Evolutionary conservation across 345 rosid genomes (phyloP).

Genomic region (Chamaenerion angustifolium): DNA sequence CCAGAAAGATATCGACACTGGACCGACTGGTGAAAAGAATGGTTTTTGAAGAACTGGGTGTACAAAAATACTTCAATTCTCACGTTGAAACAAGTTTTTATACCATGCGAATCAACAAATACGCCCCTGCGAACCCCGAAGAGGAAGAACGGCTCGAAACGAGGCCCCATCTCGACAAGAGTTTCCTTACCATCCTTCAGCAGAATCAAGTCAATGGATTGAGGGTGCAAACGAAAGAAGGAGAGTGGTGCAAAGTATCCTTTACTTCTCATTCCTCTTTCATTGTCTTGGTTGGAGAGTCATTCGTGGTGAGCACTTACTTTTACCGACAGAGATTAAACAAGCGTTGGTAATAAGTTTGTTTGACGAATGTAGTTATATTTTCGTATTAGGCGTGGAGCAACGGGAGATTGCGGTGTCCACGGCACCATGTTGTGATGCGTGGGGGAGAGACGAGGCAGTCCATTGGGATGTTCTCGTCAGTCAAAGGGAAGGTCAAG

Average conservation of each 20-base stretch:
- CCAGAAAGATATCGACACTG: conserved; percentile 1
- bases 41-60: conserved; percentile 3
- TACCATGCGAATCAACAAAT: conserved; percentile 1
- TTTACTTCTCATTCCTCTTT: conserved; percentile 3
- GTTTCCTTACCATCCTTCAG: conserved; percentile 10
- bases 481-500: conserved; percentile 8
- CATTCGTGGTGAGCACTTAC: conserved; percentile 3
- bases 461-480: conserved; percentile 16
- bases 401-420: conserved; percentile 9
- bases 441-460: conserved; percentile 8
- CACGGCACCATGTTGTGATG: conserved; percentile 6
- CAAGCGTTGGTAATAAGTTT: no score
- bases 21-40: conserved; percentile 1
- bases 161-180: not conserved
- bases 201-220: conserved; percentile 10
- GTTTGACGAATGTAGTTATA: no score
- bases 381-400: conserved; percentile 7
- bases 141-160: not conserved
- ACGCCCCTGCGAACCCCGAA: not conserved
- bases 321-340: no score
- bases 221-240: conserved; percentile 6
- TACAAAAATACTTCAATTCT: conserved; percentile 1
- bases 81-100: not conserved
- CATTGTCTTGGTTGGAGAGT: conserved; percentile 10
- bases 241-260: conserved; percentile 3